A percentile compares a stretch with the other conserved stretches of the same genome.
These are phyloP conservation scores for Umbelopsis sp. DNA, from an alignment of 192 early-diverging fungal genomes.

Conservation along the genomic window DNA sequence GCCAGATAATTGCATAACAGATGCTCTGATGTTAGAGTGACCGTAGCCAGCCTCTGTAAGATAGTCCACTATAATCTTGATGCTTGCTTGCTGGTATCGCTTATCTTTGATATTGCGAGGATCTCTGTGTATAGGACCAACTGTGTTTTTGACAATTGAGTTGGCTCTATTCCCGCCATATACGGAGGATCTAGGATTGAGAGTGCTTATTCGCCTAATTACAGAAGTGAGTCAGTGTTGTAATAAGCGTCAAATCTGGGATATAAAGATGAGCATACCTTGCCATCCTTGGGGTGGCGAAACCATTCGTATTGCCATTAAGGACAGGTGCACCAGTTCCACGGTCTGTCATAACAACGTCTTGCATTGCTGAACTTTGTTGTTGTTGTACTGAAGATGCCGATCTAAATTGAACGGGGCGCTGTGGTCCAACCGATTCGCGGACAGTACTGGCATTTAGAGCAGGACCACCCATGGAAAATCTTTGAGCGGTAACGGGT, in stretches of 20 bases:
- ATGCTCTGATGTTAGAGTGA: constrained; percentile 39
- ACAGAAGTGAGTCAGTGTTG: neutral
- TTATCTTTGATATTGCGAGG: constrained; percentile 43
- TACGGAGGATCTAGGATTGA: neutral
- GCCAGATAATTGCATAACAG: constrained; percentile 47
- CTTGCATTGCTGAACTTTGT: neutral
- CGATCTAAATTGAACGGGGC: constrained; percentile 3
- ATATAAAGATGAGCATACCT: neutral
- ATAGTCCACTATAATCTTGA: constrained; percentile 55
- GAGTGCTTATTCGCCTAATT: neutral
- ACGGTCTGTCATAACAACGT: constrained; percentile 3
- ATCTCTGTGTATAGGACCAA: constrained; percentile 23
- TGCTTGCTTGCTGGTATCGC: constrained; percentile 49
- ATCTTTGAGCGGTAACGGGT: neutral
- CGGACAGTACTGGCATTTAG: neutral
- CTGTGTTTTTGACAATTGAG: neutral
- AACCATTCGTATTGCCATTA: neutral
- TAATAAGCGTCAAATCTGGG: neutral
- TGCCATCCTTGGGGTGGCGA: neutral
- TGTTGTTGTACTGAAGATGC: neutral
- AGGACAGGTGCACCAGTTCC: neutral
- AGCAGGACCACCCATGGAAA: constrained; percentile 4
- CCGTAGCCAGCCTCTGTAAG: constrained; percentile 59
- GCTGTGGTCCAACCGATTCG: neutral
- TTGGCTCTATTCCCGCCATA: neutral